Percentiles rank a stretch among this genome's conserved stretches.
Conservation (phyloP, 495 filamentous ascomycete species). For the Beverwykella pulmonaria region DNA sequence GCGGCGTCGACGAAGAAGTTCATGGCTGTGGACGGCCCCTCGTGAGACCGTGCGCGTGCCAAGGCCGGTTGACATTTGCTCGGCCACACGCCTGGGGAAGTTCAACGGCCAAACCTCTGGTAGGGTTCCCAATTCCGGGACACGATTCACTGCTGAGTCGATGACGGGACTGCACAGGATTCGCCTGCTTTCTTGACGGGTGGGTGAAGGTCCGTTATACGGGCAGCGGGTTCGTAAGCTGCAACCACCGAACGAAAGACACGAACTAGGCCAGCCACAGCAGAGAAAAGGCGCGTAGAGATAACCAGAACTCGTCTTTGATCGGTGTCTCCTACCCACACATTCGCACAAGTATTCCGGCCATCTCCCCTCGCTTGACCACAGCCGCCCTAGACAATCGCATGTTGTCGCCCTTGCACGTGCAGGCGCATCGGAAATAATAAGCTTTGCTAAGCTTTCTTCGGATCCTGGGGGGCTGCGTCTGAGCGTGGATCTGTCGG, state of each 20-base stretch:
- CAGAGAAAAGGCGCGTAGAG: neutral
- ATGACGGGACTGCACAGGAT: too few species aligned
- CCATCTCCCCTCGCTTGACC: neutral
- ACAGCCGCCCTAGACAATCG: neutral
- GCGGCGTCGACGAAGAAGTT: neutral
- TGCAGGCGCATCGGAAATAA: neutral
- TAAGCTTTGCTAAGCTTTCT: conserved; percentile 17
- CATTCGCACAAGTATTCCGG: neutral
- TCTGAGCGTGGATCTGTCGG: neutral
- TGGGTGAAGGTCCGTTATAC: too few species aligned
- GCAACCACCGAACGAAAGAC: too few species aligned
- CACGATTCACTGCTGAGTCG: too few species aligned
- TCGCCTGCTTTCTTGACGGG: too few species aligned
- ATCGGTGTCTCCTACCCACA: neutral
- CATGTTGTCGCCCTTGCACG: neutral
- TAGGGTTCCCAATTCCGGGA: too few species aligned
- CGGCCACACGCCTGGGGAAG: neutral
- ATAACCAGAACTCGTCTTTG: neutral
- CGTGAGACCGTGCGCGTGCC: neutral
- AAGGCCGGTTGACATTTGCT: neutral
- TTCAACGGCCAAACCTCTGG: neutral
- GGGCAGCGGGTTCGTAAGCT: too few species aligned
- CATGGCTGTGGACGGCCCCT: neutral
- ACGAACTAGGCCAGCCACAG: too few species aligned
- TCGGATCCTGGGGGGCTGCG: neutral